Evolutionary conservation across 805 yeast genomes (phyloP).

Genomic region (Ogataea methylovora): DNA sequence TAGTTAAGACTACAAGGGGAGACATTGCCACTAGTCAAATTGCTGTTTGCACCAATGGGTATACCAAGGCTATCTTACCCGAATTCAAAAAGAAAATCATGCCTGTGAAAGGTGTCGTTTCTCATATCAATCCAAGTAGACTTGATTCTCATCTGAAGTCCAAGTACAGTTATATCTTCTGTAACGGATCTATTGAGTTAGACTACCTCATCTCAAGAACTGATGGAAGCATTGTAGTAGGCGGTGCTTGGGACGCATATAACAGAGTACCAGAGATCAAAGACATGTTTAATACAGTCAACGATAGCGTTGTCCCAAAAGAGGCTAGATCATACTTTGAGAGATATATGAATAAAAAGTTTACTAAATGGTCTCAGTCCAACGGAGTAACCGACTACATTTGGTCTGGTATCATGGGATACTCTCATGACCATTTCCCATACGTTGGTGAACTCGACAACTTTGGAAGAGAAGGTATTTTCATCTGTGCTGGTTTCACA

Average conservation of each 20-base stretch:
- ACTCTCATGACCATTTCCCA: conserved; percentile 32
- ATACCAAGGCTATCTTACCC: conserved; percentile 19
- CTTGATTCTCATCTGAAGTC: too few relatives aligned
- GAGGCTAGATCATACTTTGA: conserved; percentile 16
- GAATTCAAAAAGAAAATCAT: conserved; percentile 22
- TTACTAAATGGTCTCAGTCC: conserved; percentile 26
- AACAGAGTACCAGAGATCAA: conserved; percentile 2
- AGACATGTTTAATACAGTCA: conserved; percentile 11
- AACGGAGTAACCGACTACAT: conserved; percentile 17
- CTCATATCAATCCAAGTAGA: conserved; percentile 18
- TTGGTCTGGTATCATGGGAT: conserved; percentile 44
- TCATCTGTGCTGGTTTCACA: conserved; percentile 38
- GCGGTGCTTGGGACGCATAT: conserved; percentile 27
- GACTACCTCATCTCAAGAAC: conserved; percentile 28
- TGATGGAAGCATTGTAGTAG: conserved; percentile 31
- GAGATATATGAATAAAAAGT: conserved; percentile 23
- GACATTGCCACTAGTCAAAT: conserved; percentile 23
- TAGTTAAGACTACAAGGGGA: conserved; percentile 24
- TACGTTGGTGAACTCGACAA: conserved; percentile 32
- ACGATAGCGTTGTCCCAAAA: conserved; percentile 25
- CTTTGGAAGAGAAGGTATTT: conserved; percentile 19
- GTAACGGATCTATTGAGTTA: conserved; percentile 10
- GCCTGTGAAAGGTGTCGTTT: conserved; percentile 27
- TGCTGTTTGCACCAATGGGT: conserved; percentile 31
- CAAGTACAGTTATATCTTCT: too few relatives aligned